Evolutionary conservation across 164 flowering plant genomes (phyloP), one percentile per base, ranked within the genome.

Genomic region (Protea cynaroides): DNA sequence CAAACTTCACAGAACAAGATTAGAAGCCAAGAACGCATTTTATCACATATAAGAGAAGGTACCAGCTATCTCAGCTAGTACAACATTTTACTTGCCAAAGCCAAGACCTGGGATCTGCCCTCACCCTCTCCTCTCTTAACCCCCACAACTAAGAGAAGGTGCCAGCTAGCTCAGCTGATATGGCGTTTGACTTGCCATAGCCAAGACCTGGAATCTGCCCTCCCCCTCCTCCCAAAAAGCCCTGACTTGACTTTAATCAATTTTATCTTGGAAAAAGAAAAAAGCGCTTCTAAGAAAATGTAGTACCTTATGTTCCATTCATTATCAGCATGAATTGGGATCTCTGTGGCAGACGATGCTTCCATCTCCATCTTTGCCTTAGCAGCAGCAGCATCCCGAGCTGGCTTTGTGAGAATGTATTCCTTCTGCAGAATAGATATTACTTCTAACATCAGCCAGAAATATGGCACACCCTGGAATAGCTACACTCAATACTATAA

Each of bases 231-330:
- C 34, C 34, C 0, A 0, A 29, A 0, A 29, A n/a, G n/a, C n/a
- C n/a, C n/a, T n/a, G n/a, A n/a, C n/a, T n/a, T n/a, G n/a, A n/a
- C n/a, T n/a, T 2, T 29, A 29, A 29, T 29, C 34, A 29, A 29
- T 29, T 29, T 29, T 5, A 29, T 29, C 34, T 29, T 29, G 34
- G 34, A 5, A 5, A 5, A 29, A 29, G 5, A 29, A 29, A 29
- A 29, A 2, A 29, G 2, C 5, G 34, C 34, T 2, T 29, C 34
- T 29, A 29, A 5, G 34, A 29, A 3, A 29, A 29, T 29, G 34
- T 29, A n/a, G 22, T 69, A 90, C 98, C 98, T 87, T 62, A 94
- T 94, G 69, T 84, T 88, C 98, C 98, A 91, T 67, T 90, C 98
- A 77, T 94, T 94, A 62, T 94, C 98, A 61, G 7, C 69, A 75